Base-by-base conservation (phyloP, 257 asterid genomes). In the Capsicum baccatum region DNA sequence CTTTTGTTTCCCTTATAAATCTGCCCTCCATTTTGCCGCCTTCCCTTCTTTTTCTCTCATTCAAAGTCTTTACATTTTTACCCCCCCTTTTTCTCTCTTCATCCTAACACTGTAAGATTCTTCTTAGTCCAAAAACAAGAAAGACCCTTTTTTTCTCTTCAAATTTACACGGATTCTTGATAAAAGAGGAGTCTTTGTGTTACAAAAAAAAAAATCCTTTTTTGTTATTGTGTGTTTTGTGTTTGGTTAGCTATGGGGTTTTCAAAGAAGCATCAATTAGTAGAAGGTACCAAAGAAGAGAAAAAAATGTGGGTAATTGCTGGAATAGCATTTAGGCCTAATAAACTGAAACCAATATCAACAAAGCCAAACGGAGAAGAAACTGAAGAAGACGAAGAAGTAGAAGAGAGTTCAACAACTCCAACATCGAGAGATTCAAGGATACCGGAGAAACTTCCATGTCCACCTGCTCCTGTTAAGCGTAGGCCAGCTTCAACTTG, bases 401-500 rank as follows among this genome's bases (percentile, higher is more conserved):
- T 57, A 26, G 88, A 84, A 6, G 87, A 63, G 57, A 79, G 90
- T 54, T 84, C 94, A 12, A 95, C 91, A n/a, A 95, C 98, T 9
- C 98, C 98, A 54, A 95, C 97, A 71, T 85, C 92, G n/a, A 91
- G 91, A 88, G 94, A 90, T n/a, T 85, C 96, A 5, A 91, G 85
- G 68, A 93, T 95, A 88, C 96, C 97, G 79, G 95, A 91, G 80
- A 90, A 82, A 67, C 54, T 90, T 47, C 70, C 94, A 1, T 95
- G 98, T 84, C 98, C 98, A n/a, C 94, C 95, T 44, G 91, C 98
- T 42, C 98, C 98, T 19, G 88, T 90, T 90, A 95, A 95, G 89
- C 92, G 91, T 84, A 92, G 97, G 80, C 93, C 97, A 0, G 63
- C 85, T 6, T 80, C 95, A 2, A 87, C 87, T 0, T 92, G 92